Percentiles rank a stretch among this genome's conserved stretches.
These are phyloP conservation scores for Fusarium subglutinans DNA, from an alignment of 2,329 filamentous ascomycete genomes.

Conservation along the genomic window DNA sequence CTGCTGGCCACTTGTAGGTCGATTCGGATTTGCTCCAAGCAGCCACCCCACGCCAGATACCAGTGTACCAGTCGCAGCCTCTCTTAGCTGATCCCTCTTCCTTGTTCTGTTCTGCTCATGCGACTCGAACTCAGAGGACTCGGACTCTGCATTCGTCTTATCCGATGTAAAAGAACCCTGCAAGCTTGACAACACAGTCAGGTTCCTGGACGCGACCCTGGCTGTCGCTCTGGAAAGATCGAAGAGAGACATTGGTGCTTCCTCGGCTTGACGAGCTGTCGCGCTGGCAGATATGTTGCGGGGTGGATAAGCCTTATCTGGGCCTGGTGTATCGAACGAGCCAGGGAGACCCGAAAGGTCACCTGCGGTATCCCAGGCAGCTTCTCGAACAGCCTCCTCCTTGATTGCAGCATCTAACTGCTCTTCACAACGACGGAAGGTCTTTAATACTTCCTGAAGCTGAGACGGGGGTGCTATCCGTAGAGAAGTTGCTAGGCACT, in stretches of 20 bases:
- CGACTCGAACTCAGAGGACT: conserved; percentile 37
- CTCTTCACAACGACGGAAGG: conserved; percentile 80
- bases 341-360: conserved; percentile 68
- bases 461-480: conserved; percentile 75
- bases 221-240: conserved; percentile 71
- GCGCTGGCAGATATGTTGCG: conserved; percentile 49
- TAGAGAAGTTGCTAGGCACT: conserved; percentile 79
- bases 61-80: conserved; percentile 72
- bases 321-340: conserved; percentile 54
- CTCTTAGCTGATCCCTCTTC: conserved; percentile 76
- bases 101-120: conserved; percentile 58
- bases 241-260: conserved; percentile 72
- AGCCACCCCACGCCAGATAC: conserved; percentile 75
- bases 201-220: conserved; percentile 65
- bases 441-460: conserved; percentile 78
- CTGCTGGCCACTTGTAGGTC: conserved; percentile 24
- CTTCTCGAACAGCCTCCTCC: conserved; percentile 73
- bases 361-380: conserved; percentile 74
- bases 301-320: conserved; percentile 39
- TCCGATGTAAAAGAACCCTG: conserved; percentile 45
- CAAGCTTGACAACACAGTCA: conserved; percentile 64
- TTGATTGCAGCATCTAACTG: conserved; percentile 74
- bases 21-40: conserved; percentile 62
- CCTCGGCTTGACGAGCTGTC: conserved; percentile 55
- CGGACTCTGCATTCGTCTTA: conserved; percentile 23